Evolutionary conservation across 495 filamentous ascomycete species (phyloP), one percentile per base, ranked within the genome.

Genomic region (Xylaria acuta): DNA sequence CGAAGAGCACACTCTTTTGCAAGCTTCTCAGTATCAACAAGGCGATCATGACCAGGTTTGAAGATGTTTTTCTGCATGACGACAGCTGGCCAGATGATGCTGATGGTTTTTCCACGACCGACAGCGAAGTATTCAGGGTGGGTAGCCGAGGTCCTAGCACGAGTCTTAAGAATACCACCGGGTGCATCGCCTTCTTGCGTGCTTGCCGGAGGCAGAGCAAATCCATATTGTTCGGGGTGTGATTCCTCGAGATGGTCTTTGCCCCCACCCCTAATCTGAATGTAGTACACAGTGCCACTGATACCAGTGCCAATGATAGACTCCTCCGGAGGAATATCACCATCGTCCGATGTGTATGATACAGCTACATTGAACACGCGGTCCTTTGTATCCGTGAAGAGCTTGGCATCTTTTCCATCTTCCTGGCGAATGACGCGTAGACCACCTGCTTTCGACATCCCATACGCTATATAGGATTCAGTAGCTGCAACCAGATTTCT

Each of bases 71-170:
- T 84, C 71, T 88, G 87, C 72, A 91, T 90, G 47, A 94, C 92
- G 78, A 92, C 91, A 45, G 89, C 86, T 3, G 94, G 92, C 84
- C 91, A 94, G 69, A 99, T 88, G 73, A 99, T 90, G 77, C 95
- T 92, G 76, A 99, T 98, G 5, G 91, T 93, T 83, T 98, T 98
- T 71, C 97, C 95, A 47, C 97, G 92, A 66, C 95, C 94, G 75
- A 98, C 93, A 30, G 94, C 97, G 77, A 99, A 97, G 80, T 94
- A 93, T 66, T 97, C 93, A 2, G 94, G 90, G 77, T 97, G 94
- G 73, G 91, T 91, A 75, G 91, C 91, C 71, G 94, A 97, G 75
- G 90, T 89, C 80, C 95, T 92, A 64, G 95, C 95, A 72, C 97
- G 91, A 67, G 97, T 98, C 90, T 98, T 98, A 76, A 98, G 87